A percentile compares a stretch with the other conserved stretches of the same genome.
phyloP scores from a whole-genome alignment of 2,329 filamentous ascomycete species.

The Ampelomyces quisqualis region DNA sequence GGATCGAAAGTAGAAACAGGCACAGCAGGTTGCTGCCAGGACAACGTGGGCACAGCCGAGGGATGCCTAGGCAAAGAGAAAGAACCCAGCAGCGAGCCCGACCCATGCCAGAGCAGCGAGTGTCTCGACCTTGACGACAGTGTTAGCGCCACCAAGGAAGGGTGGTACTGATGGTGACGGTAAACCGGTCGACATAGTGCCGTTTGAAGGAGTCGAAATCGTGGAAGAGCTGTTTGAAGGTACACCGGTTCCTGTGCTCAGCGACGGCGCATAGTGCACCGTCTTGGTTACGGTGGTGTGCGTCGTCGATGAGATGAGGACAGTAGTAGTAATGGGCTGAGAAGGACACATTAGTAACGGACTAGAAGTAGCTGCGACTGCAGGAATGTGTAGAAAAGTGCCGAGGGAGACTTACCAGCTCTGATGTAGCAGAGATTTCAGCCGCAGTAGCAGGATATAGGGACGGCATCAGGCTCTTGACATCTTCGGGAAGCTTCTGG shows the following conservation, averaged over 20 bases:
- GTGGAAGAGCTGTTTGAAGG: neutral
- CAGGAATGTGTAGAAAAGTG: neutral
- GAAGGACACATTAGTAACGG: no score
- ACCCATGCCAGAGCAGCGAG: neutral
- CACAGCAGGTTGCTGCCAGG: no score
- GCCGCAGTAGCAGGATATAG: constrained; percentile 14
- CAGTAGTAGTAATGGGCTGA: no score
- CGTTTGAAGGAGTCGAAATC: neutral
- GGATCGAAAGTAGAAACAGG: no score
- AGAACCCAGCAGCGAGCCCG: neutral
- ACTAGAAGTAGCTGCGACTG: neutral
- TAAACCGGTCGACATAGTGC: neutral
- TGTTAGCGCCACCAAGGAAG: neutral
- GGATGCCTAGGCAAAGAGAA: no score
- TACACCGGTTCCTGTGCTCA: neutral
- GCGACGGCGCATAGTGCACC: constrained; percentile 6
- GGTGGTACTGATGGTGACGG: neutral
- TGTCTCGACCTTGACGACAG: neutral
- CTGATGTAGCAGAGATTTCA: neutral
- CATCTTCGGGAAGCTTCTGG: constrained; percentile 12
- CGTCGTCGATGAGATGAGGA: neutral
- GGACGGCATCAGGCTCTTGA: constrained; percentile 12
- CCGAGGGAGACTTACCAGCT: neutral
- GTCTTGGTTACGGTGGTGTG: constrained; percentile 7
- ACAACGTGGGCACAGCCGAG: no score